Base-by-base conservation (phyloP, 75 land plant genomes). In the Sequoiadendron giganteum region DNA sequence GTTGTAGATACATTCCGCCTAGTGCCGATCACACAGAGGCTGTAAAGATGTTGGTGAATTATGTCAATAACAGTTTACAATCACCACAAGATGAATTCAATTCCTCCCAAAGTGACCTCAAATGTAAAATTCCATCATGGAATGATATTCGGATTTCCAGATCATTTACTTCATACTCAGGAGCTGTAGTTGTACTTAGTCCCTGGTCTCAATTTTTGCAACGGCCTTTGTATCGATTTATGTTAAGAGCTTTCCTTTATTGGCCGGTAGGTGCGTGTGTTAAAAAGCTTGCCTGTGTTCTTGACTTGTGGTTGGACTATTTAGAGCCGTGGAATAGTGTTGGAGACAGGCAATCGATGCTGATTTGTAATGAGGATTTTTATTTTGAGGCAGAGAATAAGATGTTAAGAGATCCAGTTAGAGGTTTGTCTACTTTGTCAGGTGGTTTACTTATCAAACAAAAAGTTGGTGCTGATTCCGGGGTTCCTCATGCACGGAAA, bases 151-250 rank as follows among this genome's bases (percentile, higher is more conserved):
- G 55, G 25, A 89, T 83, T 40, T 86, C 89, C 38, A 84, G 85
- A 32, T 81, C 84, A 85, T 84, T 87, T 19, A 72, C 45, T 36
- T 85, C 90, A 43, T 77, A 84, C 47, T 40, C 79, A 39, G 81
- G 86, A 83, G 86, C 86, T 86, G 73, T 84, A 30, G 47, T 45
- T 43, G 83, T 91, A 45, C 47, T 76, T 84, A 84, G 83, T 86
- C 85, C 96, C 30, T 95, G 92, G 92, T 91, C 90, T 43, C 86
- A 87, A 30, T 68, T 85, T 73, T 88, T 95, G 34, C 96, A 95
- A 85, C 94, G 96, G 91, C 97, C 99, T 52, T 58, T 97, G 75
- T 97, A 97, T 80, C 90, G 99, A 90, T 97, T 92, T 83, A 87
- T 95, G 11, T 85, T 93, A 88, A 92, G 99, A 80, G 95, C 94